Base-by-base conservation (phyloP, 164 flowering plant species). In the Tetrastigma voinierianum region DNA sequence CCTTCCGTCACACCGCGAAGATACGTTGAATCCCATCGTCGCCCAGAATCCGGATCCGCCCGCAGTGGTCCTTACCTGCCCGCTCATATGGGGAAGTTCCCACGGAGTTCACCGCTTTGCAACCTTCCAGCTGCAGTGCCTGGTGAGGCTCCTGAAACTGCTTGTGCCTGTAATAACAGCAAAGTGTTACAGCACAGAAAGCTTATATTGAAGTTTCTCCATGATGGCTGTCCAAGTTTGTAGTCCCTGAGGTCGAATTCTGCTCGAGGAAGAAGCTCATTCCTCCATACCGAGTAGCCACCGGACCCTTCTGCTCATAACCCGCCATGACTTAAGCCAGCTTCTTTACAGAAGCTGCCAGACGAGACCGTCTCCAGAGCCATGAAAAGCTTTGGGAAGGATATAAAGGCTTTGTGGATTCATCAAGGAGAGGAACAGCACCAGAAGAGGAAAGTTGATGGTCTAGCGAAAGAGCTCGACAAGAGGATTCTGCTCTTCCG, bases 371-470 rank as follows among this genome's bases (percentile, higher is more conserved):
- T 90, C 54, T 23, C 81, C 10, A 64, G 62, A 72, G 81, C 95
- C 9, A 73, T 94, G 71, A 87, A 83, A 77, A 83, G 90, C 77
- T 89, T 90, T 65, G 77, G 79, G 11, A 87, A 80, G 74, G 96
- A 94, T 75, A 79, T 91, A 9, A 82, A 77, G 59, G 90, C 93
- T 10, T 70, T 94, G 70, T 86, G 87, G 88, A 59, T 59, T 72
- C 95, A 87, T 51, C 96, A 91, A 73, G 93, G 92, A 62, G 85
- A 90, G 72, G 97, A 94, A 56, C 93, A 83, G 68, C 84, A 81
- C 9, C 97, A 86, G 62, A 91, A 85, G 84, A 77, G 93, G 73
- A 94, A 84, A 81, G 96, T 91, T 11, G 97, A 90, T 44, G 70
- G 73, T 43, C 65, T 90, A 24, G 83, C 92, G 0, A 90, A 89